These are phyloP conservation scores for Pleurotus citrinopileatus DNA, from an alignment of 768 basidiomycete genomes.

Conservation along the genomic window DNA sequence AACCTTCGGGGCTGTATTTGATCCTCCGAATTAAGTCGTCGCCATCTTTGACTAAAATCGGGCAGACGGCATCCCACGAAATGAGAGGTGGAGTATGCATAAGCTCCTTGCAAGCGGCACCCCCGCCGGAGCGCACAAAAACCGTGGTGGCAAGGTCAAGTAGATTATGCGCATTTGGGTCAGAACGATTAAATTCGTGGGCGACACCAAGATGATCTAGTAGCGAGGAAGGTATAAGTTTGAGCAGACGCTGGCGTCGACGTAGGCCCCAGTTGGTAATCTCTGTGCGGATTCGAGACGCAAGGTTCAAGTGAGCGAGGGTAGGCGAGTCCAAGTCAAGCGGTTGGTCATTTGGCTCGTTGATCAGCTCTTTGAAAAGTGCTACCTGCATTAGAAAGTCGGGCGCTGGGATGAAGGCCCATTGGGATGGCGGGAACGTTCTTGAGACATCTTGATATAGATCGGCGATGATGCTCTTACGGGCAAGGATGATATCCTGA, in stretches of 20 bases:
- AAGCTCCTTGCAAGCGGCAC: neutral
- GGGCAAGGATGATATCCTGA: neutral
- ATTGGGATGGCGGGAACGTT: neutral
- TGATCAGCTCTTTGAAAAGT: constrained; percentile 4
- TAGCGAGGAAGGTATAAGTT: neutral
- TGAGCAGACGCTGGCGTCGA: neutral
- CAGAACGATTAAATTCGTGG: neutral
- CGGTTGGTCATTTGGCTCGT: neutral
- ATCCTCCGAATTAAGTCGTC: neutral
- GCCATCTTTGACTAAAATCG: neutral
- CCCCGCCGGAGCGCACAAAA: neutral
- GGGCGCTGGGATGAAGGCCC: neutral
- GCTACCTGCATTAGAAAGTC: neutral
- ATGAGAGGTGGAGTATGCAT: neutral
- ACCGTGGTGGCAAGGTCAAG: constrained; percentile 1
- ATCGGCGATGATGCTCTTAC: neutral
- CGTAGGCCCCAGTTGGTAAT: neutral
- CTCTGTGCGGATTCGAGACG: neutral
- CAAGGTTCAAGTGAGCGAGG: neutral
- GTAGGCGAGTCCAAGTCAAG: neutral
- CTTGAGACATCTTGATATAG: neutral
- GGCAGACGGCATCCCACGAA: neutral
- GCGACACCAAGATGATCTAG: neutral
- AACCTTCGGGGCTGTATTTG: neutral
- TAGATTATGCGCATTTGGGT: neutral